Percentiles rank a stretch among this genome's conserved stretches.
These are phyloP conservation scores for Colletotrichum tropicale DNA, from an alignment of 2,329 filamentous ascomycete genomes.

Conservation along the genomic window DNA sequence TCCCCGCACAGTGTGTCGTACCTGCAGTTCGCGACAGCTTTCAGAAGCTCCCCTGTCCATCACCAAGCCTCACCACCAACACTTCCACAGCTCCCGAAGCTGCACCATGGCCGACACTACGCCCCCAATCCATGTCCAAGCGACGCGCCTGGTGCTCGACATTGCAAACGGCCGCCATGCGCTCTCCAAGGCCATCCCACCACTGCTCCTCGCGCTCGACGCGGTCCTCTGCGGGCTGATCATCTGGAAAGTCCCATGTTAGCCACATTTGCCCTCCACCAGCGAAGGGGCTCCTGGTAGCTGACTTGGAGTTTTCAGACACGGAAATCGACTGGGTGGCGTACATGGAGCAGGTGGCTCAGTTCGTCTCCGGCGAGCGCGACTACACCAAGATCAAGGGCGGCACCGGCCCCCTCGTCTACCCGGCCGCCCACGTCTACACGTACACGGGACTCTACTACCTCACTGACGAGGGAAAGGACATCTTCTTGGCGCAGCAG, in stretches of 20 bases:
- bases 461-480: slow-evolving; percentile 74
- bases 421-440: slow-evolving; percentile 93
- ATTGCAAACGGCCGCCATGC: slow-evolving; percentile 53
- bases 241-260: slow-evolving; percentile 85
- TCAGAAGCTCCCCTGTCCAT: slow-evolving; percentile 13
- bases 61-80: neutral
- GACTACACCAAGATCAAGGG: slow-evolving; percentile 88
- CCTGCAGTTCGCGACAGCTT: slow-evolving; percentile 15
- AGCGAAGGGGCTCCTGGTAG: neutral
- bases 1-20: neutral
- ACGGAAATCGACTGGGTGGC: slow-evolving; percentile 98
- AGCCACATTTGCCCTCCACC: slow-evolving; percentile 32
- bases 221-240: slow-evolving; percentile 74
- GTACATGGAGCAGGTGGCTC: slow-evolving; percentile 91
- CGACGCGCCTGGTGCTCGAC: slow-evolving; percentile 37
- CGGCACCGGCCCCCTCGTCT: slow-evolving; percentile 90
- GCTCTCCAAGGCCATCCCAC: slow-evolving; percentile 56
- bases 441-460: slow-evolving; percentile 82
- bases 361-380: slow-evolving; percentile 82
- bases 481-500: slow-evolving; percentile 83
- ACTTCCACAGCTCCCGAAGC: neutral
- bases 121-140: slow-evolving; percentile 5
- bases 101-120: slow-evolving; percentile 18
- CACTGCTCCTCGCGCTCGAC: slow-evolving; percentile 72
- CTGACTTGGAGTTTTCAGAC: slow-evolving; percentile 52